Percentiles rank a stretch among this genome's conserved stretches.
These are phyloP conservation scores for Nicotiana paniculata DNA, from an alignment of 257 asterid genomes.

Conservation along the genomic window DNA sequence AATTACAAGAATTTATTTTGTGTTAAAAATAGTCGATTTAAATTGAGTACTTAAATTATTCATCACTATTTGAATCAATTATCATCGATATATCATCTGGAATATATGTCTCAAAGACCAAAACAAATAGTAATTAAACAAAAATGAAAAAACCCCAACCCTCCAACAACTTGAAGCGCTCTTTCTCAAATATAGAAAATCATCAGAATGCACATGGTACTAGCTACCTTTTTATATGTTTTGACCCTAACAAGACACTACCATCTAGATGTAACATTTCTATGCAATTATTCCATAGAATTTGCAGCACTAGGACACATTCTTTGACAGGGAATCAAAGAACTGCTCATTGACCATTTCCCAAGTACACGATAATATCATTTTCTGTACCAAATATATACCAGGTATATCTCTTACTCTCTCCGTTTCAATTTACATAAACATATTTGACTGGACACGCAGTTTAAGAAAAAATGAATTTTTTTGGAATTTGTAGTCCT, in stretches of 20 bases:
- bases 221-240: constrained; percentile 6
- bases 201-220: constrained; percentile 10
- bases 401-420: too few relatives aligned
- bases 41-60: too few relatives aligned
- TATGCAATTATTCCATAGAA: constrained; percentile 5
- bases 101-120: too few relatives aligned
- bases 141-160: neutral
- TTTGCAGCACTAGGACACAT: constrained; percentile 1
- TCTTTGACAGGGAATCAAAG: neutral
- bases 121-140: neutral
- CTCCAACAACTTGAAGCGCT: neutral
- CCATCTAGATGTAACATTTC: constrained; percentile 1
- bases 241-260: neutral
- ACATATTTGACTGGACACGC: too few relatives aligned
- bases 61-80: too few relatives aligned
- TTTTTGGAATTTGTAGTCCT: too few relatives aligned
- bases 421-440: too few relatives aligned
- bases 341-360: neutral
- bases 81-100: too few relatives aligned
- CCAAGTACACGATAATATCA: neutral
- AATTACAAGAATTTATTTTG: too few relatives aligned
- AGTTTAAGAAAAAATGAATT: too few relatives aligned
- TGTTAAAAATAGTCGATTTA: too few relatives aligned
- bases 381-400: neutral
- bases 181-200: neutral